phyloP scores from a whole-genome alignment of 768 basidiomycete species.

The Agrocybe praecox region DNA sequence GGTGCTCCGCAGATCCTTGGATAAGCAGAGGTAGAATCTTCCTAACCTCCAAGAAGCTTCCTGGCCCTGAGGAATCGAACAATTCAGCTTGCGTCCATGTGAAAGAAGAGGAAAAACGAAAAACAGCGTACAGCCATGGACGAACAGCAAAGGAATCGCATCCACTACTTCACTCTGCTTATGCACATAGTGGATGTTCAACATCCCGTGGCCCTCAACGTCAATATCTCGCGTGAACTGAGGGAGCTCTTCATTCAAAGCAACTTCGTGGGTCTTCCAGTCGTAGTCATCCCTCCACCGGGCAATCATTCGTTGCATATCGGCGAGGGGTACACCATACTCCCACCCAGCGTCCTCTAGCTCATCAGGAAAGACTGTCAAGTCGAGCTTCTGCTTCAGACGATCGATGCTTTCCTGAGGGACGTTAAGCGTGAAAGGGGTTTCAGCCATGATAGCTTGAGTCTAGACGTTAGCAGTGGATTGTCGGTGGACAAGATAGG shows the following conservation, averaged over 20 bases:
- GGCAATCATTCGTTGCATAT: constrained; percentile 48
- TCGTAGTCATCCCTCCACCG: constrained; percentile 57
- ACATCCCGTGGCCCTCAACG: constrained; percentile 43
- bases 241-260: constrained; percentile 51
- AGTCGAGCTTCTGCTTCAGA: constrained; percentile 48
- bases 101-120: not conserved
- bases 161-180: constrained; percentile 40
- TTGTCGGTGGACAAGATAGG: no score
- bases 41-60: constrained; percentile 56
- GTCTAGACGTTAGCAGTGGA: no score
- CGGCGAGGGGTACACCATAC: constrained; percentile 56
- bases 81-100: no score
- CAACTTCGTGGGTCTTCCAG: constrained; percentile 54
- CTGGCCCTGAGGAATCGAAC: constrained; percentile 50
- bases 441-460: not conserved
- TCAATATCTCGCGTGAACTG: constrained; percentile 56
- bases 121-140: constrained; percentile 53
- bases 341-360: constrained; percentile 49
- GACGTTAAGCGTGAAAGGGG: constrained; percentile 49
- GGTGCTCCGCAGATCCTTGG: constrained; percentile 39
- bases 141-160: constrained; percentile 62
- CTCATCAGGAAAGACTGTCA: constrained; percentile 58
- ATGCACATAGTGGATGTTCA: constrained; percentile 61
- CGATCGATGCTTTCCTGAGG: constrained; percentile 39
- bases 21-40: constrained; percentile 61